A percentile compares a stretch with the other conserved stretches of the same genome.
Conservation (phyloP, 2,329 filamentous ascomycete genomes). For the Beauveria rudraprayagi region DNA sequence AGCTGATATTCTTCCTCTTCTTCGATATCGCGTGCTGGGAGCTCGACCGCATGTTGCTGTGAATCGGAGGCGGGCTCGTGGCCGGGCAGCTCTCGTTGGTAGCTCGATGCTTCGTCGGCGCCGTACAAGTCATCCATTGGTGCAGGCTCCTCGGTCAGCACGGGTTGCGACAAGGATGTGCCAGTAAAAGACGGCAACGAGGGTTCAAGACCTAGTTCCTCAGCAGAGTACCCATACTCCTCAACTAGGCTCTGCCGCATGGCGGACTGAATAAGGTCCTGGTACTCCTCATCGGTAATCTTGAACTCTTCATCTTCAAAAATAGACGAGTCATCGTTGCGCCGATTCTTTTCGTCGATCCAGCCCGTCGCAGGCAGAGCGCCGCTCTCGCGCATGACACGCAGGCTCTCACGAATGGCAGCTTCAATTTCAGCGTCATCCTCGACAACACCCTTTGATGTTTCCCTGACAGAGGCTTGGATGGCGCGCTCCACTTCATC, state of each 20-base stretch:
- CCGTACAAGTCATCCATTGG: conserved; percentile 7
- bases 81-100: neutral
- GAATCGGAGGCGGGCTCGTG: conserved; percentile 12
- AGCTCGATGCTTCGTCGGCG: conserved; percentile 15
- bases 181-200: neutral
- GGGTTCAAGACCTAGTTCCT: conserved; percentile 14
- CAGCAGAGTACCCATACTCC: conserved; percentile 9
- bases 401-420: conserved; percentile 65
- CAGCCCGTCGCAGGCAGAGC: conserved; percentile 11
- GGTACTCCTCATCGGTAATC: conserved; percentile 51
- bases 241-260: conserved; percentile 42
- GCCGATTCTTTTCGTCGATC: conserved; percentile 15
- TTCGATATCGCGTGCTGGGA: conserved; percentile 7
- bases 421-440: conserved; percentile 66
- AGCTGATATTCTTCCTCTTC: conserved; percentile 37
- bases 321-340: conserved; percentile 23
- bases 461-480: conserved; percentile 57
- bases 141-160: neutral
- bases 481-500: conserved; percentile 67
- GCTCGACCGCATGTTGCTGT: neutral
- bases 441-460: conserved; percentile 58
- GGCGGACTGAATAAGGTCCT: conserved; percentile 47
- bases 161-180: neutral
- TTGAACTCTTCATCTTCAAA: conserved; percentile 34
- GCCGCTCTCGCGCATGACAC: conserved; percentile 36